A percentile compares a stretch with the other conserved stretches of the same genome.
Conservation (phyloP, 1,139 yeast genomes). For the Hansenula lynferdii region DNA sequence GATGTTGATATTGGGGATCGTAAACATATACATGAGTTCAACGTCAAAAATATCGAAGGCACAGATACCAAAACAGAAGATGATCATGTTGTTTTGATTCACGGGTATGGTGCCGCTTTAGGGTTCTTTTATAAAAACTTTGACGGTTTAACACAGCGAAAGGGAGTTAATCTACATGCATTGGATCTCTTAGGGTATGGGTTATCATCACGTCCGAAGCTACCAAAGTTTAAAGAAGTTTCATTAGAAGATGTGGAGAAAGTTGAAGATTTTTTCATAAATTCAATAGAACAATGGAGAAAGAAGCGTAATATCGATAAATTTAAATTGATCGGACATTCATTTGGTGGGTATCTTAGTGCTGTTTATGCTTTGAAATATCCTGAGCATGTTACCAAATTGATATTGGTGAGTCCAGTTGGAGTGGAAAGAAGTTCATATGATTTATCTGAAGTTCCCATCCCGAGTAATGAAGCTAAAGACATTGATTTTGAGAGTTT, state of each 20-base stretch:
- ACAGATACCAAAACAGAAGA: slow-evolving; percentile 4
- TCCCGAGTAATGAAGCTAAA: background rate
- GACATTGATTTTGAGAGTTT: slow-evolving; percentile 1
- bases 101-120: slow-evolving; percentile 91
- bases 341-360: slow-evolving; percentile 89
- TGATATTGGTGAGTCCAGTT: slow-evolving; percentile 83
- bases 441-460: slow-evolving; percentile 28
- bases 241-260: slow-evolving; percentile 27
- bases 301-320: slow-evolving; percentile 45
- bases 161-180: slow-evolving; percentile 55
- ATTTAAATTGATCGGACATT: slow-evolving; percentile 83
- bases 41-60: slow-evolving; percentile 23
- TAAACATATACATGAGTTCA: slow-evolving; percentile 55
- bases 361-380: slow-evolving; percentile 74
- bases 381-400: slow-evolving; percentile 58
- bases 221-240: slow-evolving; percentile 37
- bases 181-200: slow-evolving; percentile 89
- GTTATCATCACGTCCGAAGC: slow-evolving; percentile 36
- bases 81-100: slow-evolving; percentile 58
- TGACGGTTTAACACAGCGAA: slow-evolving; percentile 43
- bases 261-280: slow-evolving; percentile 70
- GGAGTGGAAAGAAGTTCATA: slow-evolving; percentile 78
- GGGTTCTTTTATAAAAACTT: slow-evolving; percentile 85
- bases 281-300: slow-evolving; percentile 84
- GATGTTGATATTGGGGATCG: slow-evolving; percentile 46